Percentiles rank a stretch among this genome's conserved stretches.
Evolutionary conservation across 2,329 filamentous ascomycete species (phyloP).

Genomic region (Stagonosporopsis cucurbitacearum): DNA sequence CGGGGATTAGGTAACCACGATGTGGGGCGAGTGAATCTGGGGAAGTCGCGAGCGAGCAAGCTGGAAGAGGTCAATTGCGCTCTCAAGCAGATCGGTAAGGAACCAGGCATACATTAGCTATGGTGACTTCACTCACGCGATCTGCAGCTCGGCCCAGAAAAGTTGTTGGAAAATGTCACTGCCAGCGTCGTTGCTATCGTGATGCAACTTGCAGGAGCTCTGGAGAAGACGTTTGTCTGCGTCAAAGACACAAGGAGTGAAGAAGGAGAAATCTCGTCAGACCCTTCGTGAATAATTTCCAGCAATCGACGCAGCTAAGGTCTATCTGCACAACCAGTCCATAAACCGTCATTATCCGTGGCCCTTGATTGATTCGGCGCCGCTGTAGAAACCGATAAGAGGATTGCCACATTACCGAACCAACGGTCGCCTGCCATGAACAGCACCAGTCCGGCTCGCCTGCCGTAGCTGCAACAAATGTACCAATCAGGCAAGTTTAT

Average conservation of each 20-base stretch:
- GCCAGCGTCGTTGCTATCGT: conserved; percentile 6
- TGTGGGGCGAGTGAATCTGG: conserved; percentile 13
- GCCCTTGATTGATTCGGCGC: conserved; percentile 14
- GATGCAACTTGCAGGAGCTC: background rate
- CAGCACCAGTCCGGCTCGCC: conserved; percentile 5
- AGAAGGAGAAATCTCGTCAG: conserved; percentile 2
- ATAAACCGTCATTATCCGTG: conserved; percentile 20
- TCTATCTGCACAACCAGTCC: conserved; percentile 13
- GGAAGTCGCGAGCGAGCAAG: conserved; percentile 7
- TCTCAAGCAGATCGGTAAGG: background rate
- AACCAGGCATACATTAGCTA: background rate
- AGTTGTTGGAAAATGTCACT: background rate
- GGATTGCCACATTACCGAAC: conserved; percentile 14
- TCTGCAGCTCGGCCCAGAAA: conserved; percentile 1
- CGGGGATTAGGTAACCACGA: conserved; percentile 5
- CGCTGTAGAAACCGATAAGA: conserved; percentile 15
- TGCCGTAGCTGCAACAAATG: conserved; percentile 14
- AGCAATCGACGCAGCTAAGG: conserved; percentile 17
- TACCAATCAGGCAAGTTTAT: conserved; percentile 17
- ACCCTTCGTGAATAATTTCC: conserved; percentile 5
- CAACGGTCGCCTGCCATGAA: conserved; percentile 11
- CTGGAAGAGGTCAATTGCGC: conserved; percentile 12
- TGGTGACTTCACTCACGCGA: conserved; percentile 2
- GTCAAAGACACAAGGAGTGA: conserved; percentile 10
- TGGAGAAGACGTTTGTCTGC: background rate